Conservation (phyloP, 2,329 filamentous ascomycete genomes). For the Macroventuria anomochaeta region DNA sequence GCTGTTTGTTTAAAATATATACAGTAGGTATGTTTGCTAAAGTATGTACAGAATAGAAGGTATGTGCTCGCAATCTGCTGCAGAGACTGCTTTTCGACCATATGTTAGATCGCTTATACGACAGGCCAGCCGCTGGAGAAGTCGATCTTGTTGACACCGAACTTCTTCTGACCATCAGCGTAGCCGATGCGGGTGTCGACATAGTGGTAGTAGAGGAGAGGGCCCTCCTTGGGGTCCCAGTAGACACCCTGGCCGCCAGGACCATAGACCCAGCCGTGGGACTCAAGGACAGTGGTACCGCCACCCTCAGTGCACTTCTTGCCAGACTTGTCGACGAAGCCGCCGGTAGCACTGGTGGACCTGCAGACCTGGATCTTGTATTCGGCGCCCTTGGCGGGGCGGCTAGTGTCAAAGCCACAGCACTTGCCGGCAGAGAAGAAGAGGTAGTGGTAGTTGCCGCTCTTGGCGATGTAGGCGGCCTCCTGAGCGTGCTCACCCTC, state of each 20-base stretch:
- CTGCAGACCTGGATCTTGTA: constrained; percentile 72
- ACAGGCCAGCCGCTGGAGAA: constrained; percentile 60
- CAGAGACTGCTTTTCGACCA: background rate
- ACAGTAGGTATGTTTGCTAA: background rate
- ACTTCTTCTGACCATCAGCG: constrained; percentile 58
- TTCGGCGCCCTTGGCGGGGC: constrained; percentile 64
- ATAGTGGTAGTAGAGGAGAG: constrained; percentile 69
- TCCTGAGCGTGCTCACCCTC: constrained; percentile 62
- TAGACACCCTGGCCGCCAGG: constrained; percentile 70
- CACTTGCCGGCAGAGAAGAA: constrained; percentile 68
- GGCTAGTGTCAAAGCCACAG: constrained; percentile 63
- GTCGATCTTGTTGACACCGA: constrained; percentile 60
- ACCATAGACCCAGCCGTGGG: constrained; percentile 67
- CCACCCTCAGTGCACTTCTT: constrained; percentile 62
- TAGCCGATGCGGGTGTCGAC: constrained; percentile 62
- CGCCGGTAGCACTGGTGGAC: constrained; percentile 58
- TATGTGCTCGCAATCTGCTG: background rate
- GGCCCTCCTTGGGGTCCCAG: constrained; percentile 57
- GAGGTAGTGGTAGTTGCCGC: constrained; percentile 66
- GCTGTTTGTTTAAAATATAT: background rate
- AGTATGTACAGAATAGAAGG: constrained; percentile 7
- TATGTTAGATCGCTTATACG: constrained; percentile 29
- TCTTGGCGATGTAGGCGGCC: constrained; percentile 62
- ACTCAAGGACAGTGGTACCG: constrained; percentile 66
- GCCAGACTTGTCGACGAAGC: constrained; percentile 64